Evolutionary conservation across 2,329 filamentous ascomycete species (phyloP).

Genomic region (Coniochaeta hoffmannii): DNA sequence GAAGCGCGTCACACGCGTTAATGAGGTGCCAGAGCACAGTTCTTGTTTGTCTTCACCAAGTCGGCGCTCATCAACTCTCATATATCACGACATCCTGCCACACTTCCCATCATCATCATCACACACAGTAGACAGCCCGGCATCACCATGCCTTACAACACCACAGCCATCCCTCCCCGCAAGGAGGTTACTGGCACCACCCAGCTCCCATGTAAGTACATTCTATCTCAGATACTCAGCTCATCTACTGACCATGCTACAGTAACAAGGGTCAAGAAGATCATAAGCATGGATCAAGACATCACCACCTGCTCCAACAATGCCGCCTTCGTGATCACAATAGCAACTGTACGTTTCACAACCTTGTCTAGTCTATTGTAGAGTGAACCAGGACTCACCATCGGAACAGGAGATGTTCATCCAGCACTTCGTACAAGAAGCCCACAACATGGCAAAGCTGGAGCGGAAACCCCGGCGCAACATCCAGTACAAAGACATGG

Average conservation of each 20-base stretch:
- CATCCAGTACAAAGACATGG: slow-evolving; percentile 91
- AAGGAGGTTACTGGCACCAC: slow-evolving; percentile 80
- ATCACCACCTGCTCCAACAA: slow-evolving; percentile 84
- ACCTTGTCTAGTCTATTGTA: not conserved
- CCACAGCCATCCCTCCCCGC: slow-evolving; percentile 68
- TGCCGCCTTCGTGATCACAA: slow-evolving; percentile 85
- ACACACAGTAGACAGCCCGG: not conserved
- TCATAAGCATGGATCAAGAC: slow-evolving; percentile 82
- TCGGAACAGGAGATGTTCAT: slow-evolving; percentile 80
- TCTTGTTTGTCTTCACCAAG: too few relatives aligned
- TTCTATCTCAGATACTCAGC: not conserved
- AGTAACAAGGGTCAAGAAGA: slow-evolving; percentile 96
- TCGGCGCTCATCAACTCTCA: not conserved
- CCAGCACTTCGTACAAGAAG: slow-evolving; percentile 79
- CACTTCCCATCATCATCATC: too few relatives aligned
- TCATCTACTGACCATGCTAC: slow-evolving; percentile 3
- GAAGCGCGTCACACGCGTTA: not conserved
- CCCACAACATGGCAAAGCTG: slow-evolving; percentile 79
- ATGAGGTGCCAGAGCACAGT: too few relatives aligned
- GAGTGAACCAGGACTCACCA: not conserved
- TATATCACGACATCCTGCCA: too few relatives aligned
- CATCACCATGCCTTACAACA: slow-evolving; percentile 77
- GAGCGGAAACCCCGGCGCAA: slow-evolving; percentile 89
- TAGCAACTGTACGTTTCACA: slow-evolving; percentile 63
- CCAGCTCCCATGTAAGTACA: slow-evolving; percentile 71